Evolutionary conservation across 2,329 filamentous ascomycete genomes (phyloP), one percentile per base, ranked within the genome.

Genomic region (Trichoderma sp.): DNA sequence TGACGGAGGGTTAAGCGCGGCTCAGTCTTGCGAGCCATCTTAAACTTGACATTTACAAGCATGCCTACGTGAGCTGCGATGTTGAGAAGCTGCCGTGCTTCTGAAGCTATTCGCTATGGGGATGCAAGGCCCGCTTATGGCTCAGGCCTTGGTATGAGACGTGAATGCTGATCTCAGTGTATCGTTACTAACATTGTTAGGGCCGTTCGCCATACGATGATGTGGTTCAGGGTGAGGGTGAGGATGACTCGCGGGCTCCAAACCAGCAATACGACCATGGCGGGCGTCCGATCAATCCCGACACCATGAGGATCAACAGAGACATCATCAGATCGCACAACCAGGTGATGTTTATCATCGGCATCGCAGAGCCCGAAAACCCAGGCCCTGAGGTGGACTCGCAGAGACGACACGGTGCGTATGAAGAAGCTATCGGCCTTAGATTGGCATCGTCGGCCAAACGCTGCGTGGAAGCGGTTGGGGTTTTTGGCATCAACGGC

Each of bases 281-380:
- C 39, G 87, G 87, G 16, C 85, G 86, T 11, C 85, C 87, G 4
- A 73, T 86, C 60, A 89, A 89, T 71, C 81, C 81, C 0, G 82
- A 84, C 63, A 87, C 85, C 1, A 86, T 84, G 73, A 79, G 80
- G 14, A 83, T 87, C 71, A 88, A 87, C 71, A 82, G 83, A 59
- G 84, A 87, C 69, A 83, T 88, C 37, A 85, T 89, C 30, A 82
- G 87, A 63, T 83, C 87, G 11, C 87, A 89, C 73, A 89, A 89
- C 71, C 86, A 89, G 71, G 87, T 89, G 4, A 89, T 89, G 87
- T 81, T 84, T 21, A 86, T 88, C 11, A 89, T 89, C 49, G 87
- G 87, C 5, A 87, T 89, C 5, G 87, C 86, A 10, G 87, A 89
- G 72, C 84, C 86, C 16, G 86, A 89, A 65, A 83, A 82, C 61